Conservation (phyloP, 2,329 filamentous ascomycete genomes). For the Aspergillus brasiliensis region DNA sequence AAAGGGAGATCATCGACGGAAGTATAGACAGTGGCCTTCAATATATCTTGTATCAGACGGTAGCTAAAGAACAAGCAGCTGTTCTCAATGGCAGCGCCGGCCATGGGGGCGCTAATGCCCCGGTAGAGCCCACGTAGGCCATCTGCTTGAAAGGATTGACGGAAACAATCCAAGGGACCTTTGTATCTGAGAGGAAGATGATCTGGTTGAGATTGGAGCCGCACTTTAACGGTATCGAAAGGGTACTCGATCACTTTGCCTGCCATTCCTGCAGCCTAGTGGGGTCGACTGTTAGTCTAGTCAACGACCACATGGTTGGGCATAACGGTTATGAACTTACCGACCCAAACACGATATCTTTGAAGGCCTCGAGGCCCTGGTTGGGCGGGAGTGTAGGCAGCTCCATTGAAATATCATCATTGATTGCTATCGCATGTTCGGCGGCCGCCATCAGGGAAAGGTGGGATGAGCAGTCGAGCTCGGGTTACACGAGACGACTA, state of each 20-base stretch:
- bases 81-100: slow-evolving; percentile 89
- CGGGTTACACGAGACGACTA: not conserved
- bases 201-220: slow-evolving; percentile 92
- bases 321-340: slow-evolving; percentile 51
- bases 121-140: slow-evolving; percentile 84
- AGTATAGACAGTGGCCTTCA: slow-evolving; percentile 66
- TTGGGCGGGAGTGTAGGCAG: slow-evolving; percentile 43
- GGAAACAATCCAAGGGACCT: slow-evolving; percentile 91
- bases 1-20: slow-evolving; percentile 66
- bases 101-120: slow-evolving; percentile 85
- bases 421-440: slow-evolving; percentile 40
- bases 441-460: slow-evolving; percentile 39
- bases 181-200: slow-evolving; percentile 77
- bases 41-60: slow-evolving; percentile 62
- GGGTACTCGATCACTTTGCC: slow-evolving; percentile 98
- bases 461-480: slow-evolving; percentile 9
- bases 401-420: slow-evolving; percentile 45
- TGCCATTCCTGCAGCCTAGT: slow-evolving; percentile 75
- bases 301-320: not conserved
- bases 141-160: slow-evolving; percentile 76
- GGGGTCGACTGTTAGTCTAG: slow-evolving; percentile 1
- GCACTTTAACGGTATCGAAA: slow-evolving; percentile 97
- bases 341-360: slow-evolving; percentile 88
- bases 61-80: slow-evolving; percentile 94
- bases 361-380: slow-evolving; percentile 68